Evolutionary conservation across 192 early-diverging fungal genomes (phyloP), one percentile per base, ranked within the genome.

Genomic region (Pecoramyces ruminantium): DNA sequence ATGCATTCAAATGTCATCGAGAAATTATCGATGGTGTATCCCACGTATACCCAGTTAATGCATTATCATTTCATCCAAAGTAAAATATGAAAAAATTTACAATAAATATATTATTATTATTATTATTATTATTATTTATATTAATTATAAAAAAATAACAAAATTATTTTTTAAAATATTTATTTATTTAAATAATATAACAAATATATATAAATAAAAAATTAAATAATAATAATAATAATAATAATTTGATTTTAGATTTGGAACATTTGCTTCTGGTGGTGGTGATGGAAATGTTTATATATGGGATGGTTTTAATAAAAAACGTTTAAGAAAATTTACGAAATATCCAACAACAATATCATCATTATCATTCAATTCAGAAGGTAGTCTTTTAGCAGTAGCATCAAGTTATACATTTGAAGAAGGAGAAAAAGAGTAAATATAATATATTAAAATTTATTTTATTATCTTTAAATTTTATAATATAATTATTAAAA

Each of bases 1-100:
- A 96, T 82, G 94, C 96, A 0, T 99, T 99, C 89, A 99, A 99
- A 86, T 98, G 95, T 85, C 97, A 99, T 85, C 91, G 97, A 29
- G 88, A 93, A 79, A 85, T 85, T 25, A 86, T 90, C 16, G 92
- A 95, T 80, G 94, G 91, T 17, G 87, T 91, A 16, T 96, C 97
- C 40, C 86, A 89, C 42, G 92, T 99, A 14, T 97, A 95, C 82
- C 95, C 97, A 16, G 97, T 97, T 51, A 96, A 99, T 82, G 90
- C 96, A 9, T 79, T 99, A 40, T 93, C 96, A 9, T 97, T 94
- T 83, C 95, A 98, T 85, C 96, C 96, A 13, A 90, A 87, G 93
- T 93, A 89, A 85, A 88, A 34, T 34, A 34, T 34, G 11, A n/a
- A n/a, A n/a, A n/a, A n/a, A n/a, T n/a, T n/a, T n/a, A n/a, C n/a